Percentiles rank a stretch among this genome's conserved stretches.
These are phyloP conservation scores for Magnusiomyces paraingens DNA, from an alignment of 1,139 yeast genomes.

Conservation along the genomic window DNA sequence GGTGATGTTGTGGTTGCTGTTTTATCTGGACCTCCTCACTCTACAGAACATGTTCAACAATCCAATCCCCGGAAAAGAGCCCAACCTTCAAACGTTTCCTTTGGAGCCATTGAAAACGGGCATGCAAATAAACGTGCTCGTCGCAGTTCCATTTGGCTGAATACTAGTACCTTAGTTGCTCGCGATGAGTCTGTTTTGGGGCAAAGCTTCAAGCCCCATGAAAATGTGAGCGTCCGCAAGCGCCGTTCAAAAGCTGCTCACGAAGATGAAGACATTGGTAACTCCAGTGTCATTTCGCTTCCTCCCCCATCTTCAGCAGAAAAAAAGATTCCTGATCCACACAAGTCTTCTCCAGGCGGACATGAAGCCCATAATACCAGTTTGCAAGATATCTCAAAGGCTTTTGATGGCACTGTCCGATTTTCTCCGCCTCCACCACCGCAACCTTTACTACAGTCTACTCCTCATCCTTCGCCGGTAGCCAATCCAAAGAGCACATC, in stretches of 20 bases:
- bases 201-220: neutral
- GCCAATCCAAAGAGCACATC: too few species aligned
- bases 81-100: neutral
- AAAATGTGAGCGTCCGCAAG: neutral
- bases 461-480: too few species aligned
- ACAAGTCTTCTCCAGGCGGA: neutral
- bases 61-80: neutral
- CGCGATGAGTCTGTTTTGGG: neutral
- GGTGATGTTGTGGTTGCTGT: slow-evolving; percentile 42
- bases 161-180: neutral
- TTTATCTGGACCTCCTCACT: neutral
- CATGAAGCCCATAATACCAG: too few species aligned
- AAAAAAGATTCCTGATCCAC: neutral
- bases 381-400: too few species aligned
- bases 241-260: neutral
- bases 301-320: slow-evolving; percentile 2
- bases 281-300: neutral
- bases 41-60: neutral
- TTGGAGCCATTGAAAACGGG: neutral
- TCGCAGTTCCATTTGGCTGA: neutral
- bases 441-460: too few species aligned
- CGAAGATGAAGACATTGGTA: neutral
- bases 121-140: neutral
- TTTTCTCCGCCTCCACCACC: too few species aligned
- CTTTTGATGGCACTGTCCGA: too few species aligned